These are phyloP conservation scores for Beauveria brongniartii DNA, from an alignment of 2,329 filamentous ascomycete species.

Conservation along the genomic window DNA sequence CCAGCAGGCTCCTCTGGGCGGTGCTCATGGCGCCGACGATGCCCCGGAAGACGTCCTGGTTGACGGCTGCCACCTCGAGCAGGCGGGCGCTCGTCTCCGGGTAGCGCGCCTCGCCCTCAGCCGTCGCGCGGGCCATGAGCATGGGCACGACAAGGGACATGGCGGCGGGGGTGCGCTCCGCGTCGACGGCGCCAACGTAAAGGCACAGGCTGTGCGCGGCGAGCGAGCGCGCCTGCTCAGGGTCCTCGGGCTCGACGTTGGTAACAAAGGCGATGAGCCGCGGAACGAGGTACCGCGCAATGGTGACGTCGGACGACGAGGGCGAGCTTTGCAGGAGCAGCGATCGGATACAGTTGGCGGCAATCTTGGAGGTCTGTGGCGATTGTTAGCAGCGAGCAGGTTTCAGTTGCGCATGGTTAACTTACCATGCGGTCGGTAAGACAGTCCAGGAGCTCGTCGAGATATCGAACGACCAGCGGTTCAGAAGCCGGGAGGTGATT, in stretches of 20 bases:
- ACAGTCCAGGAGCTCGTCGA: conserved; percentile 79
- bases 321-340: conserved; percentile 61
- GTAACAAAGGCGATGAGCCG: conserved; percentile 69
- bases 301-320: conserved; percentile 59
- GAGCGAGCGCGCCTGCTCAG: conserved; percentile 64
- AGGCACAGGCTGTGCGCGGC: conserved; percentile 67
- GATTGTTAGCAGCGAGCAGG: conserved; percentile 15
- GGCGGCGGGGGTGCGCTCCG: conserved; percentile 45
- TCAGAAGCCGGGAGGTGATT: conserved; percentile 69
- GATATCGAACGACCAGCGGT: conserved; percentile 62
- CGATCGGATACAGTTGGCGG: conserved; percentile 81
- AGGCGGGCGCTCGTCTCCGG: conserved; percentile 68
- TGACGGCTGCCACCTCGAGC: conserved; percentile 69
- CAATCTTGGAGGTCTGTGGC: conserved; percentile 70
- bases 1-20: conserved; percentile 68
- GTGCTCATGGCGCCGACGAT: conserved; percentile 65
- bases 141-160: conserved; percentile 72
- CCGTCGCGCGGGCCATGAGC: conserved; percentile 63
- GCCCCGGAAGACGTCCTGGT: conserved; percentile 64
- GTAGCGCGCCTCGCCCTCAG: conserved; percentile 53
- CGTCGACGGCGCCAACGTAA: conserved; percentile 49
- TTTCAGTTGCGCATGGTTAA: conserved; percentile 18
- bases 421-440: conserved; percentile 70
- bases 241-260: conserved; percentile 63
- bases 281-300: conserved; percentile 67